Evolutionary conservation across 31 red algal genomes (phyloP), one percentile per base, ranked within the genome.

Genomic region (Asparagopsis taxiformis): DNA sequence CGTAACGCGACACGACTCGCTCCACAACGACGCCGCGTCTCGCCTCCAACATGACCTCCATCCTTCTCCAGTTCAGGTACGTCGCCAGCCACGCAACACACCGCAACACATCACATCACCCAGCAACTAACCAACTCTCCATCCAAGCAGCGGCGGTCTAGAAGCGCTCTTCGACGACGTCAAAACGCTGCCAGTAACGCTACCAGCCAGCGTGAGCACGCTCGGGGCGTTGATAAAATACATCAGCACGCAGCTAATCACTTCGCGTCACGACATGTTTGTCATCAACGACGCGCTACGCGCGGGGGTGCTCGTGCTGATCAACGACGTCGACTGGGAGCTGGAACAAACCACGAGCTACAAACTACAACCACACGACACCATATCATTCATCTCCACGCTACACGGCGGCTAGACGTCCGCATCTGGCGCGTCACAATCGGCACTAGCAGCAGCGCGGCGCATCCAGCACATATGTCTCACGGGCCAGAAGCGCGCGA

Each of bases 261-360:
- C 56, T 28, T 75, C 84, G 9, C 75, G 83, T 5, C 95, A 98
- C 57, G 90, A 98, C 72, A 77, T 91, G 68, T 98, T 98, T 44
- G 75, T 77, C 21, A 50, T 29, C 16, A 62, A 73, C 30, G 75
- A 91, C 34, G 21, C 33, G 19, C 36, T 98, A 2, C 83, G 95
- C 6, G 89, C 95, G 1, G 95, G 95, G n/a, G 78, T 98, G 23
- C 85, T 98, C 3, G 95, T 98, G 8, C 75, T 98, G 25, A 70
- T 98, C 55, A 98, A 98, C 59, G 90, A 94, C 56, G 85, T 90
- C 16, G 95, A 98, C 59, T 98, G 95, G 95, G 95, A 98, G 71
- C 52, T 98, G 38, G 80, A 94, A 51, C 91, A 87, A 25, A 85
- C 77, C 8, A 54, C 57, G 10, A 30, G 31, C 16, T 94, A 94